These are phyloP conservation scores for Trichoderma orchidacearum DNA, from an alignment of 495 filamentous ascomycete genomes.

Conservation along the genomic window DNA sequence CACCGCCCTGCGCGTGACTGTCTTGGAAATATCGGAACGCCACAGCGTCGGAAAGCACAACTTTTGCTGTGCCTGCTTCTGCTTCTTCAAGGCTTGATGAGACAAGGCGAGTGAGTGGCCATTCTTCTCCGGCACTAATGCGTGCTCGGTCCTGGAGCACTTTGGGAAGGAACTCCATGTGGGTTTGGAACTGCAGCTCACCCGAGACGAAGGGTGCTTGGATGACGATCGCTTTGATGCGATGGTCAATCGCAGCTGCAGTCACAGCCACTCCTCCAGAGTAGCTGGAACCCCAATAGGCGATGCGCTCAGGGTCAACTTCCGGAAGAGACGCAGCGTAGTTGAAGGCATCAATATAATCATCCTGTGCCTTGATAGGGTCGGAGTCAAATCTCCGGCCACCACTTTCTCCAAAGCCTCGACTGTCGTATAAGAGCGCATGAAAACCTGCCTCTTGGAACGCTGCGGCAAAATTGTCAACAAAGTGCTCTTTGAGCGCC, in stretches of 20 bases:
- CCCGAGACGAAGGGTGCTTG: background rate
- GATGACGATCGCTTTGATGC: background rate
- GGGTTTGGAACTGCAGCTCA: background rate
- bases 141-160: background rate
- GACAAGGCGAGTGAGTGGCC: background rate
- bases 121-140: background rate
- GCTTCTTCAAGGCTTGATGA: background rate
- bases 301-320: background rate
- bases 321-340: background rate
- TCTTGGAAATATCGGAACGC: background rate
- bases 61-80: background rate
- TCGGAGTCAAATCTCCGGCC: background rate
- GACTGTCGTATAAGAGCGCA: background rate
- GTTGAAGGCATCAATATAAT: background rate
- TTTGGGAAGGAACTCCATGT: background rate
- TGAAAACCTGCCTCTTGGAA: background rate
- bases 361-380: background rate
- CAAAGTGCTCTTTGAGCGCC: background rate
- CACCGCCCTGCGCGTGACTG: background rate
- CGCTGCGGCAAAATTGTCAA: background rate
- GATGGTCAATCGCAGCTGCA: background rate
- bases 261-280: background rate
- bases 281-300: background rate
- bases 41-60: background rate
- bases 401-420: background rate